A percentile compares a stretch with the other conserved stretches of the same genome.
Conservation (phyloP, 2,329 filamentous ascomycete species). For the Coleophoma eucalyptorum region DNA sequence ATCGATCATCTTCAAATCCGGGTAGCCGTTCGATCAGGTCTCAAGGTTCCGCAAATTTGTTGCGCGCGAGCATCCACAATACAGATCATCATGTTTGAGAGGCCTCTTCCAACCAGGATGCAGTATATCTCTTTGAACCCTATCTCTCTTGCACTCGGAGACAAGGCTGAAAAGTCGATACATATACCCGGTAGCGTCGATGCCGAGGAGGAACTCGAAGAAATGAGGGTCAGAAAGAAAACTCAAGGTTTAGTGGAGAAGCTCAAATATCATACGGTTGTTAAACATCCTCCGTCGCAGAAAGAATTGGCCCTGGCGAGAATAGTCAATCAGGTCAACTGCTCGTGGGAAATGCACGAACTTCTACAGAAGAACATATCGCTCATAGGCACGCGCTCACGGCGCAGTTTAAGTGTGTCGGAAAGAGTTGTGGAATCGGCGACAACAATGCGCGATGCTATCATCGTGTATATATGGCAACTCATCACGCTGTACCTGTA, state of each 20-base stretch:
- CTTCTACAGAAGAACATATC: slow-evolving; percentile 86
- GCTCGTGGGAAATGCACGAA: slow-evolving; percentile 83
- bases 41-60: slow-evolving; percentile 65
- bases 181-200: slow-evolving; percentile 55
- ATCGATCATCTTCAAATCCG: slow-evolving; percentile 70
- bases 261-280: slow-evolving; percentile 81
- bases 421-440: slow-evolving; percentile 94
- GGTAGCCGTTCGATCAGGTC: slow-evolving; percentile 48
- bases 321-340: slow-evolving; percentile 93
- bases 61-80: slow-evolving; percentile 70
- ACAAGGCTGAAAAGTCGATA: slow-evolving; percentile 49
- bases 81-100: slow-evolving; percentile 85
- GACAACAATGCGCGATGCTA: slow-evolving; percentile 75
- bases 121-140: slow-evolving; percentile 92
- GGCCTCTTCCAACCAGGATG: slow-evolving; percentile 83
- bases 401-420: slow-evolving; percentile 85
- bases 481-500: slow-evolving; percentile 72
- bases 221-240: slow-evolving; percentile 52
- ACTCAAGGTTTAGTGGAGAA: slow-evolving; percentile 75
- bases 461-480: slow-evolving; percentile 66
- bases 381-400: slow-evolving; percentile 76
- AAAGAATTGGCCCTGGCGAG: slow-evolving; percentile 78
- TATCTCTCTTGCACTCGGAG: slow-evolving; percentile 80
- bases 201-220: slow-evolving; percentile 66
- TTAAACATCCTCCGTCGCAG: slow-evolving; percentile 69